These are phyloP conservation scores for Sonneratia alba DNA, from an alignment of 345 rosid genomes.

Conservation along the genomic window DNA sequence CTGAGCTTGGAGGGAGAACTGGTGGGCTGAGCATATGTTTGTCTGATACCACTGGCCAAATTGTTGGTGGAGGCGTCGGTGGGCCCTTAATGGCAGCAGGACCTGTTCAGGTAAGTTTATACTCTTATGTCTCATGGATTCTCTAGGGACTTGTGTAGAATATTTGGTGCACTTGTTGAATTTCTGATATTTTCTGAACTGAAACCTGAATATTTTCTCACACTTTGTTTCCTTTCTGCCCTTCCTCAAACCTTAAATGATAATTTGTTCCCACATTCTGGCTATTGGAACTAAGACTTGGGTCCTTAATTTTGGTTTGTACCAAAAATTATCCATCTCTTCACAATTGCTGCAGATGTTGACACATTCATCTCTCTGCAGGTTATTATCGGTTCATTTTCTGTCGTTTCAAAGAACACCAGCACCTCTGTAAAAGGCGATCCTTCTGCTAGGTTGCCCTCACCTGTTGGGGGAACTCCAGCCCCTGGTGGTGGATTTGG, in stretches of 20 bases:
- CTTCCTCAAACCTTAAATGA: too few relatives aligned
- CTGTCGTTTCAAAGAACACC: constrained; percentile 3
- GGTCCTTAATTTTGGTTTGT: background rate
- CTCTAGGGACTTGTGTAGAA: background rate
- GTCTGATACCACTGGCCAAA: constrained; percentile 60
- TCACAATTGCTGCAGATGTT: background rate
- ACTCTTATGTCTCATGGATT: background rate
- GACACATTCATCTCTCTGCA: background rate
- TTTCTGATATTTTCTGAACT: background rate
- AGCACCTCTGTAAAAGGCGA: background rate
- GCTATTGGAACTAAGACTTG: background rate
- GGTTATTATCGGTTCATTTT: constrained; percentile 13
- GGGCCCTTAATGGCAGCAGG: constrained; percentile 80
- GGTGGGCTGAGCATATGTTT: constrained; percentile 86
- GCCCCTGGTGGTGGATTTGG: background rate
- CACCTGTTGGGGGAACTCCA: constrained; percentile 6
- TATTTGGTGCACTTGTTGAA: background rate
- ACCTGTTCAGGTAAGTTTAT: constrained; percentile 67
- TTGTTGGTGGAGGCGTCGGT: constrained; percentile 84
- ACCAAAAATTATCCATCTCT: background rate
- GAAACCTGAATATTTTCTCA: background rate
- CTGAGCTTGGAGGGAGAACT: constrained; percentile 63
- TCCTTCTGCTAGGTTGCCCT: constrained; percentile 6
- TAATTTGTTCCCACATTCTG: background rate
- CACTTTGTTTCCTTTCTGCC: background rate